Evolutionary conservation across 139 green algal species (phyloP), one percentile per base, ranked within the genome.

Genomic region (Asterochloris erici): DNA sequence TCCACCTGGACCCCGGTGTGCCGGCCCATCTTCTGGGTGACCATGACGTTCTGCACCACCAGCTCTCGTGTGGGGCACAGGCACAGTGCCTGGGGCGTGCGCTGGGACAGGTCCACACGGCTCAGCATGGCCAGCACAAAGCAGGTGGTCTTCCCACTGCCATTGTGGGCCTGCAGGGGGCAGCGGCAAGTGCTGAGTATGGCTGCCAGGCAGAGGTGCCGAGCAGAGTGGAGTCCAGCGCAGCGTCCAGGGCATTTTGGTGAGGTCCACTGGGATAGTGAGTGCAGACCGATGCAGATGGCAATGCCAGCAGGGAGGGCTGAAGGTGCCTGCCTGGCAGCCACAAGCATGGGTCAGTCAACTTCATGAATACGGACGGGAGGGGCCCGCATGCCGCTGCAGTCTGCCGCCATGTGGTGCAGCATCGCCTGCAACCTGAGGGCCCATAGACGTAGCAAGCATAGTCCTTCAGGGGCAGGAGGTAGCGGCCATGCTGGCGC

Each of bases 111-210:
- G 86, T 99, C 91, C 0, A 99, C 94, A 23, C 97, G 94, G 76
- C 86, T 91, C 26, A 99, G 92, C 97, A 99, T 99, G 61, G 94
- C 91, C 63, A 99, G 90, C 74, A 94, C 94, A 87, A 99, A 99
- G 90, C 97, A 99, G 0, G 97, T 99, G 28, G 97, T 99, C 89
- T 99, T 99, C 78, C 97, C 97, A 74, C 86, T 95, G 74, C 97
- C 97, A 87, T 99, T 99, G 91, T 99, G 97, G 26, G 96, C 96
- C 84, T 94, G 81, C 74, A 81, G 26, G 21, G 26, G 54, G 17
- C 64, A 61, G 21, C 21, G 6, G 38, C 38, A 54, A 54, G 38
- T 54, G 38, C 38, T 54, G 38, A 54, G 38, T 6, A 54, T 54
- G 38, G 38, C 4, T 6, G 38, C 38, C 38, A 54, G 38, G 38